Percentiles rank a stretch among this genome's conserved stretches.
These are phyloP conservation scores for Lactarius sanguifluus DNA, from an alignment of 768 basidiomycete genomes.

Conservation along the genomic window DNA sequence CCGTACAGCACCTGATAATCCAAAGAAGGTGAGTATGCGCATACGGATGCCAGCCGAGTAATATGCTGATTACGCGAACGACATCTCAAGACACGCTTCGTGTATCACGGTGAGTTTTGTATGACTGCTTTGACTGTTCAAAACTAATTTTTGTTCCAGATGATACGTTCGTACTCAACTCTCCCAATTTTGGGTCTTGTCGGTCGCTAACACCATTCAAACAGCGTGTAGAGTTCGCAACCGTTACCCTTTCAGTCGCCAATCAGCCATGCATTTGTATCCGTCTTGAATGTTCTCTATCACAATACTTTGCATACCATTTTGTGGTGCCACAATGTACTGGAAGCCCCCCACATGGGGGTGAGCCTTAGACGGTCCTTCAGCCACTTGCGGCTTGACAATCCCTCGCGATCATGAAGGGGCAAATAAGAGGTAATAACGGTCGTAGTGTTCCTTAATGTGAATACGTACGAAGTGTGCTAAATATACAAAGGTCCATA, in stretches of 20 bases:
- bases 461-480: slow-evolving; percentile 9
- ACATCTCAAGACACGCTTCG: slow-evolving; percentile 63
- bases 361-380: not conserved
- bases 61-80: slow-evolving; percentile 18
- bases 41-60: not conserved
- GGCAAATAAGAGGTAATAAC: not conserved
- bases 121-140: not conserved
- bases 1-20: slow-evolving; percentile 72
- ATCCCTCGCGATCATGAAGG: not conserved
- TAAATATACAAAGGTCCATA: slow-evolving; percentile 18
- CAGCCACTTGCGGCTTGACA: not conserved
- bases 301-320: slow-evolving; percentile 20
- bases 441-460: not conserved
- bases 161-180: slow-evolving; percentile 28
- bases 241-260: not conserved
- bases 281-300: slow-evolving; percentile 18
- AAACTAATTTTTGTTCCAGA: slow-evolving; percentile 12
- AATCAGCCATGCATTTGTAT: slow-evolving; percentile 18
- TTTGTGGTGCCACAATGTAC: not conserved
- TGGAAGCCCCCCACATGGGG: not conserved
- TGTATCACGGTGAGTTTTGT: slow-evolving; percentile 66
- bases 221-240: slow-evolving; percentile 21
- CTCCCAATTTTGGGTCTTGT: not conserved
- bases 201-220: not conserved
- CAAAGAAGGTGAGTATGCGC: slow-evolving; percentile 66